A percentile compares a stretch with the other conserved stretches of the same genome.
Conservation (phyloP, 108 stramenopile species). For the Nannochloropsis gaditana region DNA sequence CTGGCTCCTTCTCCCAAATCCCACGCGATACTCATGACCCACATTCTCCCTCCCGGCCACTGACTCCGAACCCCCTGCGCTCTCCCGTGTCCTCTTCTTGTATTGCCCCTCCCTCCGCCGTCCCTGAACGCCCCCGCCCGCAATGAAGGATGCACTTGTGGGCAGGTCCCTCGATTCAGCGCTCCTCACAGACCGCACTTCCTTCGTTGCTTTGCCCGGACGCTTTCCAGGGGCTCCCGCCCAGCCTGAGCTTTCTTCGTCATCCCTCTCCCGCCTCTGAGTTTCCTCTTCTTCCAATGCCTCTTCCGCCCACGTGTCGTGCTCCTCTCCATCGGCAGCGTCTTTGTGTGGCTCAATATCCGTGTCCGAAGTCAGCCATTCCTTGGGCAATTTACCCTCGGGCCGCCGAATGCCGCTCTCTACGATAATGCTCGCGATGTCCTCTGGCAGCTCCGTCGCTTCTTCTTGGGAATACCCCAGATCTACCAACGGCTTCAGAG, state of each 20-base stretch:
- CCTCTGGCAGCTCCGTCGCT: neutral
- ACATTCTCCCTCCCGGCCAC: neutral
- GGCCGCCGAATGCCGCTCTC: neutral
- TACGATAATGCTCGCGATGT: slow-evolving; percentile 8
- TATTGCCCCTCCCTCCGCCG: no score
- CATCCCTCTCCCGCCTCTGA: neutral
- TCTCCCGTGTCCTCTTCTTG: neutral
- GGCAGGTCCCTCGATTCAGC: neutral
- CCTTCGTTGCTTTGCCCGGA: neutral
- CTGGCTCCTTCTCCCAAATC: neutral
- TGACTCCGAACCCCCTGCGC: neutral
- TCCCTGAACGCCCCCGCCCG: no score
- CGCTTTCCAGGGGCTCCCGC: neutral
- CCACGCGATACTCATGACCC: neutral
- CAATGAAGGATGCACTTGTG: no score
- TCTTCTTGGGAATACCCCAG: neutral
- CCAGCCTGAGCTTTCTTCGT: neutral
- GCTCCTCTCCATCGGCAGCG: neutral
- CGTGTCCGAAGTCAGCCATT: neutral
- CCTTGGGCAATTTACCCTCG: neutral
- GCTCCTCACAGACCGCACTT: neutral
- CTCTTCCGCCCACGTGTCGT: neutral
- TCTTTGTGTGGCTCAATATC: no score
- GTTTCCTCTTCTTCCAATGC: neutral
- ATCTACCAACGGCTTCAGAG: neutral